Conservation (phyloP, 2,329 filamentous ascomycete genomes). For the Penicillium glabrum region DNA sequence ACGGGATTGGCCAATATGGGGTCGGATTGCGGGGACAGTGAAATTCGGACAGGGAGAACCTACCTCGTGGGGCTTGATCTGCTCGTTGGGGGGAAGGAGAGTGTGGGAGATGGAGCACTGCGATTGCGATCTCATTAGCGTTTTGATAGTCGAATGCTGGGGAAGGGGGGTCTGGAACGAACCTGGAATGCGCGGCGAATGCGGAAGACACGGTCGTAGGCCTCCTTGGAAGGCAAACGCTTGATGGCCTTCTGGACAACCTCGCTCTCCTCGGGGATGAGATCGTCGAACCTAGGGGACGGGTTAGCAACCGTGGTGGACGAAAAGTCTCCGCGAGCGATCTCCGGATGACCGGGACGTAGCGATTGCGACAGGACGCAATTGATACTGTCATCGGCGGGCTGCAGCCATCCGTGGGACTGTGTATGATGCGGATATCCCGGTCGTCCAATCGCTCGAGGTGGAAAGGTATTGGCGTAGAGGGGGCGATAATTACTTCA, state of each 20-base stretch:
- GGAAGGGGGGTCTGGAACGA: constrained; percentile 24
- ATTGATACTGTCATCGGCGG: constrained; percentile 1
- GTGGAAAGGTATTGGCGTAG: constrained; percentile 10
- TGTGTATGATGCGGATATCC: neutral
- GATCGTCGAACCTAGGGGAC: constrained; percentile 76
- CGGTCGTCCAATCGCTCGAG: constrained; percentile 9
- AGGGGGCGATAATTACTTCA: constrained; percentile 63
- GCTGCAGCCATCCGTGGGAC: neutral
- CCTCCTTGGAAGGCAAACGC: constrained; percentile 84
- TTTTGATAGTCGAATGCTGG: constrained; percentile 6
- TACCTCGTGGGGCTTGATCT: constrained; percentile 69
- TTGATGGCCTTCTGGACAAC: constrained; percentile 82
- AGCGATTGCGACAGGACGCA: constrained; percentile 11
- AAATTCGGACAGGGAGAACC: constrained; percentile 24
- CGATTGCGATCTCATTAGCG: constrained; percentile 24
- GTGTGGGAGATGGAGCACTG: constrained; percentile 67
- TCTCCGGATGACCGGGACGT: constrained; percentile 13
- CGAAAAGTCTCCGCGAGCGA: constrained; percentile 4
- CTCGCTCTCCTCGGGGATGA: constrained; percentile 91
- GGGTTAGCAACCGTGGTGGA: constrained; percentile 14
- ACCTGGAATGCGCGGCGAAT: constrained; percentile 93
- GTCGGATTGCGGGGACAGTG: constrained; percentile 27
- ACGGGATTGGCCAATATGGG: constrained; percentile 35
- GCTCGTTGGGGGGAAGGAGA: constrained; percentile 63
- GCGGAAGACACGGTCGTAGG: constrained; percentile 96